phyloP scores from a whole-genome alignment of 176 grass and related monocot species.

The Eragrostis nindensis region DNA sequence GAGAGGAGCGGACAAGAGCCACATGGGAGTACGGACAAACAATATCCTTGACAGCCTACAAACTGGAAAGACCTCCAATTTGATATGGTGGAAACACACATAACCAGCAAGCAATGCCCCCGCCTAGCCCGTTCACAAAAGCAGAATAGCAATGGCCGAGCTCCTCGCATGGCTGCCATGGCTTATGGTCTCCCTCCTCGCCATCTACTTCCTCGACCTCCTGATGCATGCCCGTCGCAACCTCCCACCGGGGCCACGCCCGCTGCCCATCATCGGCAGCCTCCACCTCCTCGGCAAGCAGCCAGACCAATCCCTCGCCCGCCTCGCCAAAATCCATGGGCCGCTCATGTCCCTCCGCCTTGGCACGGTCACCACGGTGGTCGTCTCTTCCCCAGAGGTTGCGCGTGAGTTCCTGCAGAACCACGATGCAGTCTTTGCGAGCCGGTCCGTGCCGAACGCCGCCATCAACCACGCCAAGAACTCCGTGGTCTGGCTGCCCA shows the following conservation, averaged over 20 bases:
- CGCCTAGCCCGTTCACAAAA: no score
- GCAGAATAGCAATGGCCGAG: not conserved
- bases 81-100: no score
- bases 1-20: no score
- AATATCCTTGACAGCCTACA: no score
- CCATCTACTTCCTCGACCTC: slow-evolving; percentile 18
- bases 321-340: slow-evolving; percentile 13
- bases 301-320: slow-evolving; percentile 41
- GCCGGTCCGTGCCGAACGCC: not conserved
- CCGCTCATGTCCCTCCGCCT: slow-evolving; percentile 49
- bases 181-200: slow-evolving; percentile 4
- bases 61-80: no score
- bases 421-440: slow-evolving; percentile 32
- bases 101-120: no score
- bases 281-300: slow-evolving; percentile 31
- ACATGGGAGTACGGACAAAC: no score
- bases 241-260: slow-evolving; percentile 20
- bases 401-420: slow-evolving; percentile 42
- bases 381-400: slow-evolving; percentile 3
- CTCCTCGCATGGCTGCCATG: slow-evolving; percentile 17
- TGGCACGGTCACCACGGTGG: slow-evolving; percentile 39
- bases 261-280: slow-evolving; percentile 34
- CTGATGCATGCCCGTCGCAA: not conserved
- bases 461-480: not conserved
- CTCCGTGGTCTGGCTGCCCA: not conserved